These are phyloP conservation scores for Macrolepiota albuminosa DNA, from an alignment of 768 basidiomycete genomes.

Conservation along the genomic window DNA sequence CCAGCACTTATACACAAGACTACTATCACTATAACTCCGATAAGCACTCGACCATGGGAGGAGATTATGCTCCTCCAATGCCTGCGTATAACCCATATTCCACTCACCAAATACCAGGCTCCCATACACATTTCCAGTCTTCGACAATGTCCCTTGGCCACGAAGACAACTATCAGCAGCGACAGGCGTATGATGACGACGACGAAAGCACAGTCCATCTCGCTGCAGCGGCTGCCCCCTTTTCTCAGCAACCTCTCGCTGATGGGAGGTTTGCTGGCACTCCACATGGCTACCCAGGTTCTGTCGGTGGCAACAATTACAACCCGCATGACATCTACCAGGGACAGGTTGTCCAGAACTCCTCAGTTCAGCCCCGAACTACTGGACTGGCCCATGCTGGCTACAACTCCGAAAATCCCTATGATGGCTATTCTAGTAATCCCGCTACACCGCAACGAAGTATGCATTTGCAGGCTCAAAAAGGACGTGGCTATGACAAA, in stretches of 20 bases:
- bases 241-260: constrained; percentile 39
- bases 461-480: constrained; percentile 15
- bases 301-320: constrained; percentile 26
- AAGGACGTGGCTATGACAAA: constrained; percentile 28
- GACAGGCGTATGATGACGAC: constrained; percentile 59
- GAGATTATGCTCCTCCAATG: constrained; percentile 66
- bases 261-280: constrained; percentile 21
- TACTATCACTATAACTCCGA: constrained; percentile 55
- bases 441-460: constrained; percentile 12
- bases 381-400: background rate
- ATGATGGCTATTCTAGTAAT: constrained; percentile 17
- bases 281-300: constrained; percentile 14
- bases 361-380: background rate
- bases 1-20: constrained; percentile 50
- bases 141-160: constrained; percentile 53
- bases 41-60: constrained; percentile 34
- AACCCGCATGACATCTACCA: constrained; percentile 56
- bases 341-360: constrained; percentile 31
- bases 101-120: constrained; percentile 44
- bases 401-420: constrained; percentile 12
- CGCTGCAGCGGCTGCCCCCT: constrained; percentile 52
- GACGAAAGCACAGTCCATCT: constrained; percentile 63
- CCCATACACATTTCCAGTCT: constrained; percentile 52
- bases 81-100: constrained; percentile 72
- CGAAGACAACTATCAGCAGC: constrained; percentile 42